phyloP scores from a whole-genome alignment of 2,329 filamentous ascomycete genomes.

The Seiridium cupressi region DNA sequence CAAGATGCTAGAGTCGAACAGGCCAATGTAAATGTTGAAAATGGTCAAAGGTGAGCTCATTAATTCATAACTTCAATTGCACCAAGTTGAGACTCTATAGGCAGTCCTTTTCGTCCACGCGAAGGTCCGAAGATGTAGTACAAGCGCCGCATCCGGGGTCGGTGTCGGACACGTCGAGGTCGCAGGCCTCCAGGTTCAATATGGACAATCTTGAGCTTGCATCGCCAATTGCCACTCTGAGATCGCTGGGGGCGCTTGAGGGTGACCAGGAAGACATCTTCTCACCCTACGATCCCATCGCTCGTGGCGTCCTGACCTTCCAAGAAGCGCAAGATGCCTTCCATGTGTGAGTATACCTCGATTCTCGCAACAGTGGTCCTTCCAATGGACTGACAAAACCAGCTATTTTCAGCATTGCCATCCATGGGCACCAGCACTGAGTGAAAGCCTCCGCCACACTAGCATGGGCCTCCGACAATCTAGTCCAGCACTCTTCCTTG shows the following conservation, averaged over 20 bases:
- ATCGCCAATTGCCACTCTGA: conserved; percentile 2
- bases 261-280: not conserved
- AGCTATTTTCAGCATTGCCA: conserved; percentile 3
- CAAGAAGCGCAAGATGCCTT: conserved; percentile 3
- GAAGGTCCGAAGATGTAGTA: no score
- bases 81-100: no score
- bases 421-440: not conserved
- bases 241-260: not conserved
- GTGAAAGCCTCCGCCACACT: not conserved
- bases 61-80: no score
- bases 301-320: not conserved
- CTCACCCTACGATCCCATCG: conserved; percentile 3
- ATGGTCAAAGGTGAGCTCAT: no score
- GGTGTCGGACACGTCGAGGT: not conserved
- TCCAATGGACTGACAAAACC: not conserved
- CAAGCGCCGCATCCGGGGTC: no score
- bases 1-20: not conserved
- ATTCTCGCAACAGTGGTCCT: not conserved
- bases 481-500: not conserved
- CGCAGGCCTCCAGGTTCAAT: not conserved
- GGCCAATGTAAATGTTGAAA: not conserved
- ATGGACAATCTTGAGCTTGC: conserved; percentile 1
- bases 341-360: not conserved
- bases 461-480: not conserved
- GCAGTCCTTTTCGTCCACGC: no score